Evolutionary conservation across 2,329 filamentous ascomycete species (phyloP).

Genomic region (Sclerotinia trifoliorum): DNA sequence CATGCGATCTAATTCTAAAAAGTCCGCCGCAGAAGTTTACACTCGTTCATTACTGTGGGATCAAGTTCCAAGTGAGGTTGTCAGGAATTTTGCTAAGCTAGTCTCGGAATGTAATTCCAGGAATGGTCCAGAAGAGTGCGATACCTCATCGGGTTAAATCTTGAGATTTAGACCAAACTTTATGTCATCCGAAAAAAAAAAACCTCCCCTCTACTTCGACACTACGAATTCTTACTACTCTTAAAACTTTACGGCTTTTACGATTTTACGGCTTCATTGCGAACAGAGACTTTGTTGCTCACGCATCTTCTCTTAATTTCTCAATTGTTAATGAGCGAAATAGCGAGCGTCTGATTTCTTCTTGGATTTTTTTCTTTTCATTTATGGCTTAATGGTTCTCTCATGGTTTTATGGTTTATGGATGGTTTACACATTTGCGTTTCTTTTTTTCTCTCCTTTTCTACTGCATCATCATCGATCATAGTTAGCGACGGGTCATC

Average conservation of each 20-base stretch:
- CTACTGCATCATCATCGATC: constrained; percentile 22
- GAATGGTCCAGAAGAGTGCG: constrained; percentile 38
- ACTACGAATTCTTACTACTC: constrained; percentile 10
- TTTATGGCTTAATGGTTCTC: constrained; percentile 38
- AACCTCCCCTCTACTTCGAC: constrained; percentile 21
- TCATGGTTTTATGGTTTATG: constrained; percentile 21
- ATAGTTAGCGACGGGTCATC: constrained; percentile 25
- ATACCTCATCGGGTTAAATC: constrained; percentile 23
- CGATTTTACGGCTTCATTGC: constrained; percentile 33
- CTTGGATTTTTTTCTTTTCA: constrained; percentile 29
- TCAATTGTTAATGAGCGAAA: constrained; percentile 35
- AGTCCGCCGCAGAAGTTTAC: constrained; percentile 82
- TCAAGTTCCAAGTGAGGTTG: constrained; percentile 86
- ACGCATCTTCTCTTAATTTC: constrained; percentile 43
- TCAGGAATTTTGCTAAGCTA: constrained; percentile 89
- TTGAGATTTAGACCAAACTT: background rate
- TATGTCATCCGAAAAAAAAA: constrained; percentile 12
- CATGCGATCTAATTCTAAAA: constrained; percentile 71
- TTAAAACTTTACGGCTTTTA: constrained; percentile 28
- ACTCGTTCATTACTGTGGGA: constrained; percentile 92
- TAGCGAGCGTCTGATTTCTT: constrained; percentile 37
- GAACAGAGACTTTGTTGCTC: constrained; percentile 49
- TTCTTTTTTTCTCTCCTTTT: constrained; percentile 20
- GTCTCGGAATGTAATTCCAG: constrained; percentile 67
- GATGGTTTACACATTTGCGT: constrained; percentile 8